These are phyloP conservation scores for Cadophora sp. DNA, from an alignment of 2,329 filamentous ascomycete species.

Conservation along the genomic window DNA sequence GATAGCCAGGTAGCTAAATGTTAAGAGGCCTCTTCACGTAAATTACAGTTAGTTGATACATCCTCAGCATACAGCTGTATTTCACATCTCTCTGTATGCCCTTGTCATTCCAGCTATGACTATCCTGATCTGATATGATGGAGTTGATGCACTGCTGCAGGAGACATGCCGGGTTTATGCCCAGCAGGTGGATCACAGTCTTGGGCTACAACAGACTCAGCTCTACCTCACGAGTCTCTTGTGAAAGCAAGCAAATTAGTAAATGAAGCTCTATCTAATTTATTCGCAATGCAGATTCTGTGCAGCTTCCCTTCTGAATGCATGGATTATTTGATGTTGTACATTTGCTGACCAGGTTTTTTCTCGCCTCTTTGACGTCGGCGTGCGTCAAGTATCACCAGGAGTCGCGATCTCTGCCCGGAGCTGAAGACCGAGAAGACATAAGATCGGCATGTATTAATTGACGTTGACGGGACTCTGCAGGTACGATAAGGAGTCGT, in stretches of 20 bases:
- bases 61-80: not conserved
- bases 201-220: not conserved
- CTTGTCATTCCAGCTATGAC: not conserved
- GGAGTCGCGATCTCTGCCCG: too few relatives aligned
- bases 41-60: not conserved
- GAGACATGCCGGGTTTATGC: not conserved
- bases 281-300: not conserved
- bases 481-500: not conserved
- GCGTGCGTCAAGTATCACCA: conserved; percentile 1
- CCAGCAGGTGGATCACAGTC: not conserved
- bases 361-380: not conserved
- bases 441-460: not conserved
- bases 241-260: not conserved
- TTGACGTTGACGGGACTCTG: not conserved
- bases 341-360: not conserved
- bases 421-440: not conserved
- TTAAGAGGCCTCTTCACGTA: not conserved
- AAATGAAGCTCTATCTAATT: not conserved
- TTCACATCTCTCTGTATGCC: not conserved
- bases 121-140: not conserved
- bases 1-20: not conserved
- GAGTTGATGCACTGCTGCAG: not conserved
- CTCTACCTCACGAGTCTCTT: not conserved
- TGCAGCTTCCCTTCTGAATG: not conserved
- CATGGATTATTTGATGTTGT: not conserved